phyloP scores from a whole-genome alignment of 495 filamentous ascomycete genomes.

The Umbilicaria muhlenbergii region DNA sequence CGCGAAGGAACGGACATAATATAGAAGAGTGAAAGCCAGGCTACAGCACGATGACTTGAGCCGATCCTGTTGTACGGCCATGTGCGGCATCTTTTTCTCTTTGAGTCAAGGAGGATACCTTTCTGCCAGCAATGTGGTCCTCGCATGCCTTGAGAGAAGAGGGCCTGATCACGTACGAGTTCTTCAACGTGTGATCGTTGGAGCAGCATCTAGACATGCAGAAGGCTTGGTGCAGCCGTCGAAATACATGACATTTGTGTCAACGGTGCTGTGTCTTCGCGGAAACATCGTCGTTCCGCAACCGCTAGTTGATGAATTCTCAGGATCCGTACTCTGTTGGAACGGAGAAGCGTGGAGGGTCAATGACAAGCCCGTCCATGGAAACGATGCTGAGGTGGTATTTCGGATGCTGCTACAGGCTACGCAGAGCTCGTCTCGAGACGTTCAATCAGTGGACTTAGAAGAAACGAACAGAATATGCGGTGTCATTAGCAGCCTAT shows the following conservation, averaged over 20 bases:
- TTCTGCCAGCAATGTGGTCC: constrained; percentile 25
- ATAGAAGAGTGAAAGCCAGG: too few species aligned
- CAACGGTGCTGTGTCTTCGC: constrained; percentile 76
- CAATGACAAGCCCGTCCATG: constrained; percentile 30
- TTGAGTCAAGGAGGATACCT: constrained; percentile 20
- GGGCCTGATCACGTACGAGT: constrained; percentile 38
- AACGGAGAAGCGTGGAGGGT: constrained; percentile 97
- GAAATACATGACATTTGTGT: constrained; percentile 42
- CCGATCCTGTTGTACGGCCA: constrained; percentile 13
- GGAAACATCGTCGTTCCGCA: constrained; percentile 58
- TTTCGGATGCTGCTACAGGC: constrained; percentile 45
- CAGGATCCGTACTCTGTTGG: constrained; percentile 78
- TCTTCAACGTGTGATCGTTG: constrained; percentile 10
- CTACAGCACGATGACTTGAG: too few species aligned
- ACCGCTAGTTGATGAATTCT: constrained; percentile 45
- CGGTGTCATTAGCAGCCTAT: constrained; percentile 41
- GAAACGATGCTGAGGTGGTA: constrained; percentile 66
- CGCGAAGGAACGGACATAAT: too few species aligned
- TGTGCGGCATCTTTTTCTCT: constrained; percentile 55
- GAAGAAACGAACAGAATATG: constrained; percentile 24
- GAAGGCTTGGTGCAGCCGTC: background rate
- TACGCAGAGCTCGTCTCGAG: constrained; percentile 3
- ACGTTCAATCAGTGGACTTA: background rate
- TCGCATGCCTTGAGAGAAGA: constrained; percentile 28
- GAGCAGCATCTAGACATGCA: background rate